These are phyloP conservation scores for Penicillium crustosum DNA, from an alignment of 2,329 filamentous ascomycete species.

Conservation along the genomic window DNA sequence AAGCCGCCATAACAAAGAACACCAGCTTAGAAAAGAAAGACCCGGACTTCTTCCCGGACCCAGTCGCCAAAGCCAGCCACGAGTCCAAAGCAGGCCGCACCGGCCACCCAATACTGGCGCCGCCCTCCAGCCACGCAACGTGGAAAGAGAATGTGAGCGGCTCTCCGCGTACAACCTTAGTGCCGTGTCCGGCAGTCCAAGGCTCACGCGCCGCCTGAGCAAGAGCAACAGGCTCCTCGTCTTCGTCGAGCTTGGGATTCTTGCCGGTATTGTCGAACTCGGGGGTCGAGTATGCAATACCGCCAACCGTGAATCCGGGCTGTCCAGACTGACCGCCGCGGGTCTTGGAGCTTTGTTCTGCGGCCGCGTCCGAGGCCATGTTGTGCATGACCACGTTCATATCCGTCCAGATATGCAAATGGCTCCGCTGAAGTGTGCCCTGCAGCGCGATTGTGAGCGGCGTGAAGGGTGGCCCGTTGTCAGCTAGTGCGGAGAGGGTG, in stretches of 20 bases:
- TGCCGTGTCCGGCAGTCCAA: slow-evolving; percentile 51
- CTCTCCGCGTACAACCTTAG: slow-evolving; percentile 82
- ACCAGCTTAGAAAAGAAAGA: slow-evolving; percentile 33
- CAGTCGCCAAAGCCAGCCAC: slow-evolving; percentile 17
- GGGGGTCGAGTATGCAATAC: slow-evolving; percentile 80
- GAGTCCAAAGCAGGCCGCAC: slow-evolving; percentile 19
- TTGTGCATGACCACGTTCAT: slow-evolving; percentile 83
- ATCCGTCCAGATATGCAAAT: slow-evolving; percentile 85
- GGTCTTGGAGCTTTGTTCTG: slow-evolving; percentile 53
- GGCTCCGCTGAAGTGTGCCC: slow-evolving; percentile 82
- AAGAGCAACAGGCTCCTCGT: slow-evolving; percentile 48
- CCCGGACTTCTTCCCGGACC: slow-evolving; percentile 7
- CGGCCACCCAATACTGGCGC: slow-evolving; percentile 39
- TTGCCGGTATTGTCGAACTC: slow-evolving; percentile 57
- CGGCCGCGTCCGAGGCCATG: slow-evolving; percentile 32
- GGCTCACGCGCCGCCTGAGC: slow-evolving; percentile 46
- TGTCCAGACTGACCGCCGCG: slow-evolving; percentile 44
- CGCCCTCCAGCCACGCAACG: slow-evolving; percentile 67
- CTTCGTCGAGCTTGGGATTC: slow-evolving; percentile 18
- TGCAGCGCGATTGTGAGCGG: slow-evolving; percentile 86
- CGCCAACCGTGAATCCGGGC: slow-evolving; percentile 81
- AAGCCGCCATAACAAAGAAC: slow-evolving; percentile 39
- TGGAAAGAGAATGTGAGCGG: slow-evolving; percentile 74
- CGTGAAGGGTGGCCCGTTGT: slow-evolving; percentile 51
- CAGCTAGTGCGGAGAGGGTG: slow-evolving; percentile 32